A percentile compares a stretch with the other conserved stretches of the same genome.
These are phyloP conservation scores for Fraxinus cuspidata DNA, from an alignment of 257 asterid genomes.

Conservation along the genomic window DNA sequence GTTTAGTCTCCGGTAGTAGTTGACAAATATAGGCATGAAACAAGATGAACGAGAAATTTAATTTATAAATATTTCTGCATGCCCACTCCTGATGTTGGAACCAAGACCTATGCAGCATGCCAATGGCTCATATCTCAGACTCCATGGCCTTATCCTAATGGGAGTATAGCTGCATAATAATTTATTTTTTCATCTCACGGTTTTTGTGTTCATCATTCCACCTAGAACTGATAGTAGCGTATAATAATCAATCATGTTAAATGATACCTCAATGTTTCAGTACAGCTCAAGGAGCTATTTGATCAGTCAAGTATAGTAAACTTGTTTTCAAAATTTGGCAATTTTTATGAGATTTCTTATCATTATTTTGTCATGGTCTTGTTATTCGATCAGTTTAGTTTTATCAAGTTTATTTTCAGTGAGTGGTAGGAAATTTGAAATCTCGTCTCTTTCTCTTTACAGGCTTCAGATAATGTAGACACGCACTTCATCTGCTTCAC, in stretches of 20 bases:
- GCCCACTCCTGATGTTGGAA: background rate
- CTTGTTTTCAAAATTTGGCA: background rate
- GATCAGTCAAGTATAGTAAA: too few relatives aligned
- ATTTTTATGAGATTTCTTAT: background rate
- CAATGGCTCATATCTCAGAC: background rate
- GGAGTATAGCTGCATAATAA: background rate
- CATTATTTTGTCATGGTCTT: background rate
- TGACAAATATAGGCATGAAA: background rate
- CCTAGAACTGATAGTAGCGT: background rate
- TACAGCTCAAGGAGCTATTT: constrained; percentile 4
- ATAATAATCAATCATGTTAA: background rate
- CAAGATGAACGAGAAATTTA: background rate
- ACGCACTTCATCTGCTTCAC: constrained; percentile 86
- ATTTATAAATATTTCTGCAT: background rate
- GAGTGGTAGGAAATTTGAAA: constrained; percentile 7
- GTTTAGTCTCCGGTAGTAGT: background rate
- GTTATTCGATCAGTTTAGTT: constrained; percentile 9
- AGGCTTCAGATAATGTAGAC: constrained; percentile 76
- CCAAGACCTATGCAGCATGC: background rate
- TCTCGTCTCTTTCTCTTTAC: constrained; percentile 33
- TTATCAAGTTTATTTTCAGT: background rate
- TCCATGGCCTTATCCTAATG: background rate
- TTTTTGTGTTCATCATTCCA: background rate
- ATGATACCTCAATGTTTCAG: background rate
- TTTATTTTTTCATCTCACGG: background rate